A percentile compares a stretch with the other conserved stretches of the same genome.
These are phyloP conservation scores for Lasiosphaeriaceae sp. DNA, from an alignment of 495 filamentous ascomycete genomes.

Conservation along the genomic window DNA sequence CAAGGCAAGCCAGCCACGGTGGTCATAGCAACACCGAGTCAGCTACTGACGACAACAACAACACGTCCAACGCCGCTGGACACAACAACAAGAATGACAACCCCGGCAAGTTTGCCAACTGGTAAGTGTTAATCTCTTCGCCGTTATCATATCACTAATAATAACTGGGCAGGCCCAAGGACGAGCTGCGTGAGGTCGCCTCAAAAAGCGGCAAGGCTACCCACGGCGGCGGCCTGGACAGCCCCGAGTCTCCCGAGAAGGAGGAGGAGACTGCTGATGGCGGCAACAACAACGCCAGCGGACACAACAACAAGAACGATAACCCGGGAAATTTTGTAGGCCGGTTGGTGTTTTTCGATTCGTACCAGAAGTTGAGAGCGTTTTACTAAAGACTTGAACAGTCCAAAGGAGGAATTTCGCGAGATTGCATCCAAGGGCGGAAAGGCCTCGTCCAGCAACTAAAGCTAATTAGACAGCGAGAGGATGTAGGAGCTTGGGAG, in stretches of 20 bases:
- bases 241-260: too few species aligned
- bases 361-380: background rate
- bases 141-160: background rate
- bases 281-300: constrained; percentile 4
- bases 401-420: constrained; percentile 21
- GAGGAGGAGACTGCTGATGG: background rate
- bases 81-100: constrained; percentile 43
- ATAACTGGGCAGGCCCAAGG: constrained; percentile 32
- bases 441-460: constrained; percentile 45
- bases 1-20: constrained; percentile 39
- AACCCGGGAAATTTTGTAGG: constrained; percentile 35
- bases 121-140: constrained; percentile 14
- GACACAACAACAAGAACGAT: constrained; percentile 37
- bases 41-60: background rate
- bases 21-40: constrained; percentile 24
- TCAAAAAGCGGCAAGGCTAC: constrained; percentile 48
- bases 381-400: background rate
- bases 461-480: too few species aligned
- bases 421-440: constrained; percentile 53
- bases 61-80: background rate
- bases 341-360: constrained; percentile 22
- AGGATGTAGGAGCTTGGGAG: too few species aligned
- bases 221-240: constrained; percentile 34
- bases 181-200: constrained; percentile 53
- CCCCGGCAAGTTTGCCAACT: constrained; percentile 49